Base-by-base conservation (phyloP, 768 basidiomycete species). In the Collybia sordida region DNA sequence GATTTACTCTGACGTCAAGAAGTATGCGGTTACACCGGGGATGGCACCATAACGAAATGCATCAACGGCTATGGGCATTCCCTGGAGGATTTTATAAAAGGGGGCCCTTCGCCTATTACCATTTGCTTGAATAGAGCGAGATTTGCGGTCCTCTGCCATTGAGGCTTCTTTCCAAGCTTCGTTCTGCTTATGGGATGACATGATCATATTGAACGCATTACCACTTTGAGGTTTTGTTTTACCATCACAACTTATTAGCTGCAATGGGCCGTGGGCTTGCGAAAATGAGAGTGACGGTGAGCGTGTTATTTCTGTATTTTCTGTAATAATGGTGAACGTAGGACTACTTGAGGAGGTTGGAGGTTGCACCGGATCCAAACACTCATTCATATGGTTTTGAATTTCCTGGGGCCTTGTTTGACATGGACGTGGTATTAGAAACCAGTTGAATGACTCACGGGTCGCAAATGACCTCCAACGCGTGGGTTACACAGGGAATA, bases 11-110 rank as follows among this genome's bases (percentile, higher is more conserved):
- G 59, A 95, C 94, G 93, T 93, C 54, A 98, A 68, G 58, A 97
- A 93, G 65, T 98, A 98, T 0, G 94, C 90, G 23, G 82, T 90
- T 21, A 98, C 82, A 8, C 83, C 85, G 4, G 95, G 94, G 42
- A 99, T 94, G 22, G 78, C 75, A 5, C 96, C 97, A 64, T 98
- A 99, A 31, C 87, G 82, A 69, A 99, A 99, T 1, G 95, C 97
- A 63, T 99, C 97, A 0, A 99, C 97, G 14, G 96, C 93, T 21
- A 99, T 89, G 7, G 95, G 93, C 94, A 98, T 97, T 1, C 97
- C 96, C 59, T 92, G 89, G 57, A 98, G 64, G 19, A 93, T 81
- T 71, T 98, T 99, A 71, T 96, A 98, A 64, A 98, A 98, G 0
- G 97, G 97, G 0, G 94, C 92, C 50, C 81, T 85, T 51, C 90